Evolutionary conservation across 2,329 filamentous ascomycete species (phyloP).

Genomic region (Trichothecium roseum): DNA sequence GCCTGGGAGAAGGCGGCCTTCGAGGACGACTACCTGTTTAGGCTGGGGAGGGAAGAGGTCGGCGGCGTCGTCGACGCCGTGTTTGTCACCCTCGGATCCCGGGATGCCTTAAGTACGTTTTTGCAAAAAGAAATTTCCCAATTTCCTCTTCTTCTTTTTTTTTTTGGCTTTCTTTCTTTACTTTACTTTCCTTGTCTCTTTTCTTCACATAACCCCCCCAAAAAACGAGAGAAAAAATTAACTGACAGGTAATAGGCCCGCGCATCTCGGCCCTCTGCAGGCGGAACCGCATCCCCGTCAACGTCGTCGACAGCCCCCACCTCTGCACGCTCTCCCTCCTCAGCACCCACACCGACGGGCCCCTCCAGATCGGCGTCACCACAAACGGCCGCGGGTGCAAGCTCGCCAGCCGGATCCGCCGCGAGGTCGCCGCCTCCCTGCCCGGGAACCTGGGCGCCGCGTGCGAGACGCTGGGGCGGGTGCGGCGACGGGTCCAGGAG

Average conservation of each 20-base stretch:
- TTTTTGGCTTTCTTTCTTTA: too few relatives aligned
- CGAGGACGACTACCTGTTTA: constrained; percentile 59
- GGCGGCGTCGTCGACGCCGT: constrained; percentile 77
- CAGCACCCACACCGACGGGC: constrained; percentile 80
- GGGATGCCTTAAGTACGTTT: constrained; percentile 27
- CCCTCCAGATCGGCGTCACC: constrained; percentile 88
- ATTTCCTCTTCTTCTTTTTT: too few relatives aligned
- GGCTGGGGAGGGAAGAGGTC: constrained; percentile 71
- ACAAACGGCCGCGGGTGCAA: constrained; percentile 94
- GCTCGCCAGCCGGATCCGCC: constrained; percentile 75
- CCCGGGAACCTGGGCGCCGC: constrained; percentile 67
- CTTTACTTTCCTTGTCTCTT: not conserved
- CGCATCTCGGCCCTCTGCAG: constrained; percentile 68
- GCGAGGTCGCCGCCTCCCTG: constrained; percentile 75
- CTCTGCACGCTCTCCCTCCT: constrained; percentile 87
- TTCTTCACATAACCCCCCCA: not conserved
- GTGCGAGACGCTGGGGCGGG: constrained; percentile 65
- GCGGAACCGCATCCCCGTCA: constrained; percentile 77
- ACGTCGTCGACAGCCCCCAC: constrained; percentile 77
- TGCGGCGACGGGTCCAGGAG: constrained; percentile 62
- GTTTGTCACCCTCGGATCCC: constrained; percentile 62
- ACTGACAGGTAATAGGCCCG: constrained; percentile 29
- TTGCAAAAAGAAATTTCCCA: too few relatives aligned
- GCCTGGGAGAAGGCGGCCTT: constrained; percentile 55
- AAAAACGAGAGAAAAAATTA: constrained; percentile 1